Conservation (phyloP, 176 grass and related monocot genomes). For the Triticum dicoccoides region DNA sequence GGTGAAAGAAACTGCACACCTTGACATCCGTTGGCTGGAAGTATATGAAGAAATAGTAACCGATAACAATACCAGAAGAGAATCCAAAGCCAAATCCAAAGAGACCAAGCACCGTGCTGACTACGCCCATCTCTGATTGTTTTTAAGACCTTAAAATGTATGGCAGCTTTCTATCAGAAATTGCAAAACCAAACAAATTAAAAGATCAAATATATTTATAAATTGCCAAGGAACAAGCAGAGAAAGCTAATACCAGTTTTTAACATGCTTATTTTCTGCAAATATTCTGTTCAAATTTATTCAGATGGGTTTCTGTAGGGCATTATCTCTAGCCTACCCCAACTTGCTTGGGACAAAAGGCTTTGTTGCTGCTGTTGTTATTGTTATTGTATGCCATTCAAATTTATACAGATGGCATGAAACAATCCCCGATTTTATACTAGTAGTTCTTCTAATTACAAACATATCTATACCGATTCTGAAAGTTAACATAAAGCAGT, state of each 20-base stretch:
- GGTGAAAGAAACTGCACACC: slow-evolving; percentile 39
- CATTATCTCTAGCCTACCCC: too few relatives aligned
- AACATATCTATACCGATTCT: neutral
- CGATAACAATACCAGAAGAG: slow-evolving; percentile 65
- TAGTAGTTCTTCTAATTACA: neutral
- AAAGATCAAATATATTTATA: neutral
- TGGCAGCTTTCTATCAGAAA: neutral
- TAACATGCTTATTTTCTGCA: neutral
- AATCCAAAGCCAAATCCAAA: slow-evolving; percentile 84
- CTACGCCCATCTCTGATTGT: slow-evolving; percentile 50
- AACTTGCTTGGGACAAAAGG: too few relatives aligned
- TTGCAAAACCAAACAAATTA: slow-evolving; percentile 14
- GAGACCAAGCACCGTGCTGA: slow-evolving; percentile 83
- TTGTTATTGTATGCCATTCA: neutral
- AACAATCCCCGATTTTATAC: neutral
- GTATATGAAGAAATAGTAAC: slow-evolving; percentile 82
- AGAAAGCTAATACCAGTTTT: neutral
- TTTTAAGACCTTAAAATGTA: slow-evolving; percentile 35
- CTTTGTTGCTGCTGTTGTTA: too few relatives aligned
- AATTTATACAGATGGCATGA: neutral
- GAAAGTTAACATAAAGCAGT: neutral
- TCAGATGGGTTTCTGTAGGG: neutral
- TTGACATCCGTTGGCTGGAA: slow-evolving; percentile 81
- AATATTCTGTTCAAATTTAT: slow-evolving; percentile 20
- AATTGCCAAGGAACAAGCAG: slow-evolving; percentile 19